phyloP scores from a whole-genome alignment of 345 rosid genomes.

The Citropsis articulata region DNA sequence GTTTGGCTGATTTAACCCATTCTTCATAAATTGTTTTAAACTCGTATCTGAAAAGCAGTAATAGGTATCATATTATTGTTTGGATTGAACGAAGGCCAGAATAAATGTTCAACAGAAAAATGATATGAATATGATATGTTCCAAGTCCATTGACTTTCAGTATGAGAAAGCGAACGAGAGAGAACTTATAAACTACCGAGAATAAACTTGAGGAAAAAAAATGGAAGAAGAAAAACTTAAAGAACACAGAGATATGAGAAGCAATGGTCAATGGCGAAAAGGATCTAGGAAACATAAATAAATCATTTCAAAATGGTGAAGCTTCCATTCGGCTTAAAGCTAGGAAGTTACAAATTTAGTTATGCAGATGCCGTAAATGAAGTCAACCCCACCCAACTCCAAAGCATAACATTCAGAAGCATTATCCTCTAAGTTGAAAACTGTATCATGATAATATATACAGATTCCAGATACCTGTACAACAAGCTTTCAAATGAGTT shows the following conservation, averaged over 20 bases:
- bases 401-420: background rate
- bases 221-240: background rate
- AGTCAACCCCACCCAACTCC: background rate
- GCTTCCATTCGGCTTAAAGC: background rate
- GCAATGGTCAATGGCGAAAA: background rate
- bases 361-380: background rate
- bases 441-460: background rate
- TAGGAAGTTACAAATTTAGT: background rate
- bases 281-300: background rate
- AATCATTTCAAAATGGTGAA: background rate
- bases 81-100: background rate
- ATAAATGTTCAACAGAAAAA: background rate
- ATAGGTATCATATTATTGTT: constrained; percentile 14
- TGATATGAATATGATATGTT: background rate
- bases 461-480: background rate
- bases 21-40: constrained; percentile 86
- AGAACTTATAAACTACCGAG: background rate
- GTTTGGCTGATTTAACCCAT: constrained; percentile 76
- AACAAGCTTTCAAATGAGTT: background rate
- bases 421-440: background rate
- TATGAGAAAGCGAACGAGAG: background rate
- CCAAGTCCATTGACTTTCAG: background rate
- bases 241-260: background rate
- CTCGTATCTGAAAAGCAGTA: constrained; percentile 58
- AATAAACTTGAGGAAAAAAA: background rate